These are phyloP conservation scores for Geranium rotundifolium DNA, from an alignment of 345 rosid species.

Conservation along the genomic window DNA sequence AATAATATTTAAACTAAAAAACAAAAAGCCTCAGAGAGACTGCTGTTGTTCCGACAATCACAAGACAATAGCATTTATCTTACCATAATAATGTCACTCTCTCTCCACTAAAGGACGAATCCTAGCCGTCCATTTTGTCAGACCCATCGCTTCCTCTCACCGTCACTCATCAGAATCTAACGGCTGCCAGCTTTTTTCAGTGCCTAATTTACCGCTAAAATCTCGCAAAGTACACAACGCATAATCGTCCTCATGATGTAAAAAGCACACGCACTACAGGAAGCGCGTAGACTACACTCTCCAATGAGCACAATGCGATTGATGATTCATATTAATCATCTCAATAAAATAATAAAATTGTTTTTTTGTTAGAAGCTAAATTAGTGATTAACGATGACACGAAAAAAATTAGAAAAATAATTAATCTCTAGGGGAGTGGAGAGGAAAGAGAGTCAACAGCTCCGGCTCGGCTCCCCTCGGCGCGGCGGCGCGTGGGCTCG, in stretches of 20 bases:
- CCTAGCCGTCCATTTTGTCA: background rate
- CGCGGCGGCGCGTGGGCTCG: conserved; percentile 39
- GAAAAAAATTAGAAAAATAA: background rate
- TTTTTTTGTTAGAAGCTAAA: too few species aligned
- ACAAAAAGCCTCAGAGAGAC: background rate
- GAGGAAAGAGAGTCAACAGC: conserved; percentile 66
- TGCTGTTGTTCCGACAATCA: background rate
- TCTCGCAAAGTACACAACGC: background rate
- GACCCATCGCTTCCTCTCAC: background rate
- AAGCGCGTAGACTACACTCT: too few species aligned
- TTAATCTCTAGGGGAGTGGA: conserved; percentile 40
- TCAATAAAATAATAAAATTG: too few species aligned
- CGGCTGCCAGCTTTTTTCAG: background rate
- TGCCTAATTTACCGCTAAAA: too few species aligned
- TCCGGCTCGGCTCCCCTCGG: conserved; percentile 43
- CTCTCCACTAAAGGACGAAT: background rate
- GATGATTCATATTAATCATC: too few species aligned
- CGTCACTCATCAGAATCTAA: background rate
- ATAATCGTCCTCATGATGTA: background rate
- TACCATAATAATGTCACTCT: background rate
- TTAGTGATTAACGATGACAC: conserved; percentile 1
- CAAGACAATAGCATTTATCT: background rate
- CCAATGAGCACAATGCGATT: too few species aligned
- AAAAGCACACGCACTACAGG: background rate
- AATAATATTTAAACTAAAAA: too few species aligned